A percentile compares a stretch with the other conserved stretches of the same genome.
Evolutionary conservation across 257 asterid genomes (phyloP).

Genomic region (Solanum chiquidenum): DNA sequence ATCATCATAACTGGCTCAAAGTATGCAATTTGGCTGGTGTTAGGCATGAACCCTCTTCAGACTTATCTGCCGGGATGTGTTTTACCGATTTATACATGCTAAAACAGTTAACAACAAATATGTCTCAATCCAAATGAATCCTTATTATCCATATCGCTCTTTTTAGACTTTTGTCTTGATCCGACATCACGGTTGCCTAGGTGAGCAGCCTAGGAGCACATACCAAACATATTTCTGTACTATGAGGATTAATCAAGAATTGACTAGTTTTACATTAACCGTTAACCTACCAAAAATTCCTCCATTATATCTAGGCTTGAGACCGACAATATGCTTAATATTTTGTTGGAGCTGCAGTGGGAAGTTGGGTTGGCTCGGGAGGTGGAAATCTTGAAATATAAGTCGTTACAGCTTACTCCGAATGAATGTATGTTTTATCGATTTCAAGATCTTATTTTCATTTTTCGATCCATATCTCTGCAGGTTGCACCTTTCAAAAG

Average conservation of each 20-base stretch:
- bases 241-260: neutral
- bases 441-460: neutral
- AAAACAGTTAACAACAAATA: neutral
- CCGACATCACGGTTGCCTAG: neutral
- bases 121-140: neutral
- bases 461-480: neutral
- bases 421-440: neutral
- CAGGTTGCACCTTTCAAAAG: slow-evolving; percentile 88
- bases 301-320: neutral
- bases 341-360: neutral
- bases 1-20: neutral
- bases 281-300: neutral
- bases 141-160: neutral
- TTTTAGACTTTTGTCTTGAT: neutral
- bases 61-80: neutral
- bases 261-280: neutral
- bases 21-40: neutral
- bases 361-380: neutral
- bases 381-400: neutral
- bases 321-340: neutral
- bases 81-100: neutral
- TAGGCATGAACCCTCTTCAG: neutral
- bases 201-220: neutral
- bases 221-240: neutral
- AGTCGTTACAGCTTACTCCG: neutral